Evolutionary conservation across 1,284 basidiomycete species (phyloP).

Genomic region (Apiotrichum domesticum): DNA sequence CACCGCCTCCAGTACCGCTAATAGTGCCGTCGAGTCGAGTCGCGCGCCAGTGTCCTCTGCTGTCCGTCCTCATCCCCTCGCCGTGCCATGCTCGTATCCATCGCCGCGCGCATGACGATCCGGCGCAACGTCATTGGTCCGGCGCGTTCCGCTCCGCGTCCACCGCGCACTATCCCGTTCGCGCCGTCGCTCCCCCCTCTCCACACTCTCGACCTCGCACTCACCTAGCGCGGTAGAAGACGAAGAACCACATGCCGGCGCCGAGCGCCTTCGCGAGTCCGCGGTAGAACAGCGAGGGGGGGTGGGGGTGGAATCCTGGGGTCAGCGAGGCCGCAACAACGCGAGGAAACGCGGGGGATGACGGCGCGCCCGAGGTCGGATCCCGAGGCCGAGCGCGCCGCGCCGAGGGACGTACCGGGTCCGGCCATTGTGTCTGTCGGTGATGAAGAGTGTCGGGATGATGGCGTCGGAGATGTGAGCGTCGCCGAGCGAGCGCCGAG

Average conservation of each 20-base stretch:
- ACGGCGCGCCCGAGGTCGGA: conserved; percentile 33
- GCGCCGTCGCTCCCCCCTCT: background rate
- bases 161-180: background rate
- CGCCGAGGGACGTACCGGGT: conserved; percentile 22
- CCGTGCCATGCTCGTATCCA: too few species aligned
- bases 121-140: background rate
- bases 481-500: too few species aligned
- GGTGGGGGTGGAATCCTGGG: conserved; percentile 74
- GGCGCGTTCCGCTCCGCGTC: background rate
- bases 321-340: conserved; percentile 56
- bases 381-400: conserved; percentile 64
- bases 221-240: conserved; percentile 86
- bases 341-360: conserved; percentile 80
- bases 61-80: too few species aligned
- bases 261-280: conserved; percentile 78
- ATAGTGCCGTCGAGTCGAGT: too few species aligned
- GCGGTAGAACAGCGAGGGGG: conserved; percentile 67
- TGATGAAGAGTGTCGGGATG: background rate
- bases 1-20: too few species aligned
- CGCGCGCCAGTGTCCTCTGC: too few species aligned
- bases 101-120: background rate
- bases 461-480: background rate
- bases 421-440: conserved; percentile 23
- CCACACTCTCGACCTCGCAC: conserved; percentile 27
- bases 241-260: conserved; percentile 96